These are phyloP conservation scores for Pseudogymnoascus destructans DNA, from an alignment of 2,329 filamentous ascomycete species.

Conservation along the genomic window DNA sequence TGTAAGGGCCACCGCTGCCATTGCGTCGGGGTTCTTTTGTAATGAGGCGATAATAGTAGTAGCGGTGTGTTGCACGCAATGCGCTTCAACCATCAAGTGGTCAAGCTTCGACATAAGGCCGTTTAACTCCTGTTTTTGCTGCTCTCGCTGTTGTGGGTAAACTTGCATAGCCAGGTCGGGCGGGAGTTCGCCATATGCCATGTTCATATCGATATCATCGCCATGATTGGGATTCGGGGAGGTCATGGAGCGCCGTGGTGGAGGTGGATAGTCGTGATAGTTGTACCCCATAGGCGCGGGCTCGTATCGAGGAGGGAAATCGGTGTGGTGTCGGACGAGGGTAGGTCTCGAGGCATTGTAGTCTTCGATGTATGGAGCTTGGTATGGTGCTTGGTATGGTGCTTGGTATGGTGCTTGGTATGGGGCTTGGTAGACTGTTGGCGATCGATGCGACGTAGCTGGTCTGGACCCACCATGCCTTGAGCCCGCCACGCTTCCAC, in stretches of 20 bases:
- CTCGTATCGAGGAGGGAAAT: constrained; percentile 13
- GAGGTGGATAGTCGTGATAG: constrained; percentile 12
- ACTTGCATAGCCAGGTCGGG: constrained; percentile 45
- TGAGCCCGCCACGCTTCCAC: constrained; percentile 18
- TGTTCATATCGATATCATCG: constrained; percentile 66
- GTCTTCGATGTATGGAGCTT: constrained; percentile 15
- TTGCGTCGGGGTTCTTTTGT: constrained; percentile 74
- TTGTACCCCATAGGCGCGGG: background rate
- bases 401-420: background rate
- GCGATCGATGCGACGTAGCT: constrained; percentile 18
- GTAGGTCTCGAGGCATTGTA: constrained; percentile 13
- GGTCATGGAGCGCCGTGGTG: constrained; percentile 17
- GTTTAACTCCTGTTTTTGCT: constrained; percentile 45
- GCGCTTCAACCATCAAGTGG: constrained; percentile 66
- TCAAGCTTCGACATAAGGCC: constrained; percentile 65
- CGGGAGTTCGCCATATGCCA: constrained; percentile 78
- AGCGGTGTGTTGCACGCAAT: constrained; percentile 78
- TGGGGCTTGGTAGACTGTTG: constrained; percentile 10
- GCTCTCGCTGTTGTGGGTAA: constrained; percentile 39
- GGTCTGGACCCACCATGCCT: constrained; percentile 14
- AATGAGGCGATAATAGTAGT: constrained; percentile 69
- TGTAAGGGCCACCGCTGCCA: constrained; percentile 85
- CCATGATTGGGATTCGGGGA: constrained; percentile 20
- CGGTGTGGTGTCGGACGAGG: constrained; percentile 21
- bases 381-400: constrained; percentile 6